A percentile compares a stretch with the other conserved stretches of the same genome.
These are phyloP conservation scores for Tricharina praecox DNA, from an alignment of 495 filamentous ascomycete genomes.

Conservation along the genomic window DNA sequence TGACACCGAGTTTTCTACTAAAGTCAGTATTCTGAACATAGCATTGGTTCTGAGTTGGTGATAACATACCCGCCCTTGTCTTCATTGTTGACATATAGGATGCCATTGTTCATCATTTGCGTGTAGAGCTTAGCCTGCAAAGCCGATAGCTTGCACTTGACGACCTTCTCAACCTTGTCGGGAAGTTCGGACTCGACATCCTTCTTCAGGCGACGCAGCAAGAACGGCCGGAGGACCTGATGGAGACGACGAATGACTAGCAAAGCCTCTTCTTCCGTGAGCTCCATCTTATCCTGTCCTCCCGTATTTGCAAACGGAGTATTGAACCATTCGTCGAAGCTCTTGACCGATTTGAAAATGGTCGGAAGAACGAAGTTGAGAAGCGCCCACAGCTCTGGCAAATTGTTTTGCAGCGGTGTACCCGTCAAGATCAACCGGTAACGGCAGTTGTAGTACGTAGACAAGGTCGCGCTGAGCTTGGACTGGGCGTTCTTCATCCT, in stretches of 20 bases:
- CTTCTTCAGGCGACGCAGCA: conserved; percentile 95
- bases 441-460: conserved; percentile 81
- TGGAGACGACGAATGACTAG: conserved; percentile 96
- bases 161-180: conserved; percentile 95
- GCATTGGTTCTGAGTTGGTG: too few relatives aligned
- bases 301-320: conserved; percentile 98
- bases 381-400: conserved; percentile 89
- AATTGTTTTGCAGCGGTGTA: conserved; percentile 92
- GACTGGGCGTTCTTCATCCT: conserved; percentile 99
- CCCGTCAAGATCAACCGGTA: conserved; percentile 94
- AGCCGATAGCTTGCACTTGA: conserved; percentile 96
- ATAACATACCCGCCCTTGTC: conserved; percentile 49
- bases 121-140: conserved; percentile 86
- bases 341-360: conserved; percentile 98
- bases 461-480: conserved; percentile 86
- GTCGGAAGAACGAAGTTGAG: conserved; percentile 96
- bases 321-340: conserved; percentile 99
- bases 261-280: conserved; percentile 97
- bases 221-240: conserved; percentile 92
- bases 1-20: conserved; percentile 62
- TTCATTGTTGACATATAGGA: conserved; percentile 79
- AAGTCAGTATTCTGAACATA: conserved; percentile 1
- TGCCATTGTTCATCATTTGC: conserved; percentile 88
- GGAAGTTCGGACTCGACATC: conserved; percentile 97
- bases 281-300: conserved; percentile 92